Evolutionary conservation across 306 rosid species (phyloP).

Genomic region (Ormosia semicastrata): DNA sequence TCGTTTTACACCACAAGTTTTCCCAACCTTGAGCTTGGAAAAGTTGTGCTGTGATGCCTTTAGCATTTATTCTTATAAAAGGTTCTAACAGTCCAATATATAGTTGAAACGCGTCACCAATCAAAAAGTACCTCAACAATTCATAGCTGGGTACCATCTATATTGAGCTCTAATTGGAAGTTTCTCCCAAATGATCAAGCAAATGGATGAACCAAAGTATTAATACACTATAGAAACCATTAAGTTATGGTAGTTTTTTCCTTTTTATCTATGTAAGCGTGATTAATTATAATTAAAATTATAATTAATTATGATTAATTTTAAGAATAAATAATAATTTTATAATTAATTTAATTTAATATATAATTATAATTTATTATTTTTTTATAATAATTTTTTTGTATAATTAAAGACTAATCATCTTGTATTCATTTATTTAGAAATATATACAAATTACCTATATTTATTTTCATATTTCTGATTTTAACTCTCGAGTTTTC

Average conservation of each 20-base stretch:
- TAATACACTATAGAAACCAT: neutral
- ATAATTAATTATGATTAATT: too few relatives aligned
- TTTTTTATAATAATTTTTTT: too few relatives aligned
- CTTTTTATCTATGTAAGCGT: too few relatives aligned
- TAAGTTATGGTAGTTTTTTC: neutral
- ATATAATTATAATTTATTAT: too few relatives aligned
- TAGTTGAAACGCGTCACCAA: slow-evolving; percentile 1
- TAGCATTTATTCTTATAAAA: slow-evolving; percentile 35
- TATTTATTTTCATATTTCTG: too few relatives aligned
- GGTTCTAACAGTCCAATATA: slow-evolving; percentile 16
- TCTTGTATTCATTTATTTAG: too few relatives aligned
- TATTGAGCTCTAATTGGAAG: slow-evolving; percentile 17
- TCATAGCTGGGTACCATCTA: slow-evolving; percentile 21
- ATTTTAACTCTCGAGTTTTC: neutral
- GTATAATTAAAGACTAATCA: too few relatives aligned
- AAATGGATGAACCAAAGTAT: neutral
- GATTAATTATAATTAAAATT: too few relatives aligned
- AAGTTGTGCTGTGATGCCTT: slow-evolving; percentile 22
- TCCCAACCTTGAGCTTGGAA: neutral
- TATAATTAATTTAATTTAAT: too few relatives aligned
- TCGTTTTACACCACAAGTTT: slow-evolving; percentile 24
- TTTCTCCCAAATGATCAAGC: slow-evolving; percentile 37
- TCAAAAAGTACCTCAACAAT: slow-evolving; percentile 15
- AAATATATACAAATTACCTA: too few relatives aligned
- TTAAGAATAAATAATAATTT: too few relatives aligned